phyloP scores from a whole-genome alignment of 2,329 filamentous ascomycete genomes.

The Botrytis squamosa region DNA sequence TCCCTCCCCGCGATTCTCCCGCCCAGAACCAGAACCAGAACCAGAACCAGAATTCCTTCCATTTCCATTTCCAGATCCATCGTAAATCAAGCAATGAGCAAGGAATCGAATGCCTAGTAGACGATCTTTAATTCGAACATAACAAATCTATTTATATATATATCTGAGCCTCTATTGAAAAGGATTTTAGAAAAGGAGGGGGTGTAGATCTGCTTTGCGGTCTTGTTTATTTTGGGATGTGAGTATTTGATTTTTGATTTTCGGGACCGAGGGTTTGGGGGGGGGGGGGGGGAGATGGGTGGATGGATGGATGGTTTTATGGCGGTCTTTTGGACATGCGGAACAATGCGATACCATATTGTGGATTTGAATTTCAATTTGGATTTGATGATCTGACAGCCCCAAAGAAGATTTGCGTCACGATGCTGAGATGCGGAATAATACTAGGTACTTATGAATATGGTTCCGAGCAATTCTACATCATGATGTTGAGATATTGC shows the following conservation, averaged over 20 bases:
- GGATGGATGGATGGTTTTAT: no score
- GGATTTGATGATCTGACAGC: neutral
- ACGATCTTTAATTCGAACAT: neutral
- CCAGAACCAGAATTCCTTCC: no score
- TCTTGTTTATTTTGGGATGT: neutral
- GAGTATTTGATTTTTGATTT: neutral
- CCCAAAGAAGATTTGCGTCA: accelerated
- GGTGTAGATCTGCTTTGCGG: no score
- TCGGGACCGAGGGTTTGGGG: neutral
- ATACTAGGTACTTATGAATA: no score
- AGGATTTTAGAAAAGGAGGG: accelerated
- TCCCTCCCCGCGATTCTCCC: neutral
- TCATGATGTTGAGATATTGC: no score
- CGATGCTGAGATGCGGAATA: no score
- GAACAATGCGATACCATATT: no score
- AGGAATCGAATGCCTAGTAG: neutral
- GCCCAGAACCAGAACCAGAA: neutral
- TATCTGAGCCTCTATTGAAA: neutral
- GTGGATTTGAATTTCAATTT: no score
- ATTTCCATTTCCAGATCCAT: neutral
- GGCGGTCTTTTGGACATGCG: neutral
- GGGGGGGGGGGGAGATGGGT: no score
- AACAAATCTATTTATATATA: neutral
- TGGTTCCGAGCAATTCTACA: no score
- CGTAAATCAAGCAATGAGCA: neutral